A percentile compares a stretch with the other conserved stretches of the same genome.
Evolutionary conservation across 768 basidiomycete species (phyloP).

Genomic region (Melanogaster broomeanus): DNA sequence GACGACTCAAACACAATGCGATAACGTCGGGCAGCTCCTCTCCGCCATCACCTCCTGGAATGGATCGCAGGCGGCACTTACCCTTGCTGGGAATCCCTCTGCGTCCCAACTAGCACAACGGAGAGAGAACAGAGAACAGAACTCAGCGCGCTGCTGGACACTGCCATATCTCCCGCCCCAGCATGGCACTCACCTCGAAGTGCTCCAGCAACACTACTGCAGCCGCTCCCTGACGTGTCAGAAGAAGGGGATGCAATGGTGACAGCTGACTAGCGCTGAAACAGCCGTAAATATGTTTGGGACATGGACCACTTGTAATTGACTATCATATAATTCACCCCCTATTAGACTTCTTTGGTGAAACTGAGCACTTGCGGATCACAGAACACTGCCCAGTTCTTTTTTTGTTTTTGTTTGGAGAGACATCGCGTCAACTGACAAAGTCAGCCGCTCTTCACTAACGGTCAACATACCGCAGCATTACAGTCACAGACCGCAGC

Average conservation of each 20-base stretch:
- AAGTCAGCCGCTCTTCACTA: too few species aligned
- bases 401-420: too few species aligned
- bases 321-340: too few species aligned
- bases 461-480: too few species aligned
- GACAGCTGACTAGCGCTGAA: conserved; percentile 16
- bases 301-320: too few species aligned
- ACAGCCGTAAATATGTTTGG: too few species aligned
- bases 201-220: conserved; percentile 40
- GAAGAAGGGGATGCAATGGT: conserved; percentile 39
- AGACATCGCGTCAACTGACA: too few species aligned
- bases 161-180: conserved; percentile 20
- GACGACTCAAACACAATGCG: conserved; percentile 78
- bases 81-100: conserved; percentile 45
- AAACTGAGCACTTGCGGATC: too few species aligned
- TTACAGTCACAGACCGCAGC: too few species aligned
- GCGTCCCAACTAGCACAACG: conserved; percentile 44
- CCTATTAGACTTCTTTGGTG: too few species aligned
- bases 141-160: conserved; percentile 47
- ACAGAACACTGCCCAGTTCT: too few species aligned
- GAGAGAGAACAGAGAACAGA: conserved; percentile 55
- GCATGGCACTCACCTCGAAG: conserved; percentile 36
- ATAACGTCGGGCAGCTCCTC: conserved; percentile 79
- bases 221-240: conserved; percentile 36
- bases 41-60: conserved; percentile 91
- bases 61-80: conserved; percentile 58